Conservation (phyloP, 2,329 filamentous ascomycete species). For the Cordyceps militaris region DNA sequence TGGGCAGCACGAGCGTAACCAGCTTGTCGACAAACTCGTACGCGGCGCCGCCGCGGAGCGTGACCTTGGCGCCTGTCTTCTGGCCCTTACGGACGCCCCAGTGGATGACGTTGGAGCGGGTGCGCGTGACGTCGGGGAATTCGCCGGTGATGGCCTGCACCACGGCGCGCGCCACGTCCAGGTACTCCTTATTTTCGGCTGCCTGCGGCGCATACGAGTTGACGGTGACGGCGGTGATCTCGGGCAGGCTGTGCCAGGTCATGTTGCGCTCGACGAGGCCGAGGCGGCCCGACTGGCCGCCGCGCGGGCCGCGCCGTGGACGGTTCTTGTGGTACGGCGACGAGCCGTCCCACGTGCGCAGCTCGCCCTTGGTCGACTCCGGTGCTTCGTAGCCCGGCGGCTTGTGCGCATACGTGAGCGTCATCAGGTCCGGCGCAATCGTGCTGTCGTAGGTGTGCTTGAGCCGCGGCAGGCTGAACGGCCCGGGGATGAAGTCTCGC, state of each 20-base stretch:
- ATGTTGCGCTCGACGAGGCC: constrained; percentile 65
- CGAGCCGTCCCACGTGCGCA: constrained; percentile 81
- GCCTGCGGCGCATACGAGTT: constrained; percentile 68
- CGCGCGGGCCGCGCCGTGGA: constrained; percentile 75
- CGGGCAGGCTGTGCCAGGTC: constrained; percentile 78
- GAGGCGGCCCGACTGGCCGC: constrained; percentile 57
- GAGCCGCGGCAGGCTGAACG: constrained; percentile 80
- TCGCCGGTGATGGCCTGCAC: constrained; percentile 80
- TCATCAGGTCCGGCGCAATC: constrained; percentile 79
- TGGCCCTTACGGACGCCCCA: constrained; percentile 70
- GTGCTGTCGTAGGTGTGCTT: constrained; percentile 87
- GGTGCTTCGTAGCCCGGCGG: constrained; percentile 62
- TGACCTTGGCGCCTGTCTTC: constrained; percentile 68
- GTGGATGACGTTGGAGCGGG: constrained; percentile 62
- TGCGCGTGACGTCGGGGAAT: constrained; percentile 61
- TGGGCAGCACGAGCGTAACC: constrained; percentile 82
- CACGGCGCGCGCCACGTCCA: constrained; percentile 78
- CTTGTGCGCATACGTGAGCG: constrained; percentile 78
- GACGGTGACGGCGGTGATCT: constrained; percentile 72
- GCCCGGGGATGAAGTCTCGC: constrained; percentile 81
- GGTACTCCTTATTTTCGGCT: constrained; percentile 60
- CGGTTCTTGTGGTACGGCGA: constrained; percentile 94
- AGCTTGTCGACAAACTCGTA: constrained; percentile 88
- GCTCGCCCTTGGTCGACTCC: constrained; percentile 49
- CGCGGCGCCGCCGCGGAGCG: constrained; percentile 71